Percentiles rank a stretch among this genome's conserved stretches.
phyloP scores from a whole-genome alignment of 2,329 filamentous ascomycete genomes.

The Calycina herbarum region DNA sequence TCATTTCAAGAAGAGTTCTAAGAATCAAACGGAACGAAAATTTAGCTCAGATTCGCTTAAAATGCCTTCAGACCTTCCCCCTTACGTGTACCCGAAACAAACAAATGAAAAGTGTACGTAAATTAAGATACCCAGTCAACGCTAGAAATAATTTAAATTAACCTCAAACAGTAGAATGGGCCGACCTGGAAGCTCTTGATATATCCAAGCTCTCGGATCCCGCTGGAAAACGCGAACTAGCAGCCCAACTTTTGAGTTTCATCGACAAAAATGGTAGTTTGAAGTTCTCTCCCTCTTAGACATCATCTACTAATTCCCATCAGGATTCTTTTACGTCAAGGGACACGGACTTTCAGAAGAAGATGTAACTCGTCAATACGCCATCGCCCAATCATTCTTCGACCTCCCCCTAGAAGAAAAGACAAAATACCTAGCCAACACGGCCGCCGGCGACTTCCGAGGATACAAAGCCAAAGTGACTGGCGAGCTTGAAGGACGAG shows the following conservation, averaged over 20 bases:
- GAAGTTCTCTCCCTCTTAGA: background rate
- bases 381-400: slow-evolving; percentile 58
- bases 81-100: background rate
- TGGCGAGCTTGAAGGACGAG: slow-evolving; percentile 33
- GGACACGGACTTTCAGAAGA: slow-evolving; percentile 60
- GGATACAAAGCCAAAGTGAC: slow-evolving; percentile 47
- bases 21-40: background rate
- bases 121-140: background rate
- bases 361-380: slow-evolving; percentile 58
- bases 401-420: slow-evolving; percentile 57
- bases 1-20: no score
- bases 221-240: slow-evolving; percentile 50
- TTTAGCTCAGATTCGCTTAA: background rate
- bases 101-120: background rate
- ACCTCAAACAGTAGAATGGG: slow-evolving; percentile 7
- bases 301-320: background rate
- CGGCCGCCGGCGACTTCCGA: slow-evolving; percentile 51
- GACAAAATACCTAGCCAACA: slow-evolving; percentile 52
- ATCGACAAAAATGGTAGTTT: slow-evolving; percentile 44
- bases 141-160: background rate
- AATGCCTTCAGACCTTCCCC: background rate
- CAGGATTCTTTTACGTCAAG: slow-evolving; percentile 57
- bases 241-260: slow-evolving; percentile 51
- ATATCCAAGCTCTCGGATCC: slow-evolving; percentile 48
- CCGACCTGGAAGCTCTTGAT: slow-evolving; percentile 39